These are phyloP conservation scores for Colletotrichum neosansevieriae DNA, from an alignment of 2,329 filamentous ascomycete species.

Conservation along the genomic window DNA sequence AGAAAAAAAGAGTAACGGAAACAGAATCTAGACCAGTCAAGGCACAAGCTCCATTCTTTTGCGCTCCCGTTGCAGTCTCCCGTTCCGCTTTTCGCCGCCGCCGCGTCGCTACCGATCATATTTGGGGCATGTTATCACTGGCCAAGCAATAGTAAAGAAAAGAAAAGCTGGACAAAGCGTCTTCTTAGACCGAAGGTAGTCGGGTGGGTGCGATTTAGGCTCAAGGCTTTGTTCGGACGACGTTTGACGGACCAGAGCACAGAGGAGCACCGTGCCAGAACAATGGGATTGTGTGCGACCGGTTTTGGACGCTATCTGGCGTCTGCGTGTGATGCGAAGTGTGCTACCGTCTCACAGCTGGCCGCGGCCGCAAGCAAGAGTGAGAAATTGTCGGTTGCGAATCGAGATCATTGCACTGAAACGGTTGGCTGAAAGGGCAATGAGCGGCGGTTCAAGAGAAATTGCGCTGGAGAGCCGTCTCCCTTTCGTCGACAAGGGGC, in stretches of 20 bases:
- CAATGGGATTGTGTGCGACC: slow-evolving; percentile 33
- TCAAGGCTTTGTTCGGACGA: slow-evolving; percentile 30
- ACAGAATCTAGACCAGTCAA: neutral
- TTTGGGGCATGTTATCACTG: slow-evolving; percentile 20
- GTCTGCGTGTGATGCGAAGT: neutral
- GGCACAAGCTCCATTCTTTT: slow-evolving; percentile 26
- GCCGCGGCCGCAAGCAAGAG: neutral
- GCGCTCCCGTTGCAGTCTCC: slow-evolving; percentile 17
- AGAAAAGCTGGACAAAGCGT: slow-evolving; percentile 26
- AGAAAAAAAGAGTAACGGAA: slow-evolving; percentile 3
- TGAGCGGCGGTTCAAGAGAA: slow-evolving; percentile 11
- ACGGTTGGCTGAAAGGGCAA: neutral
- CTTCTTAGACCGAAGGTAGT: slow-evolving; percentile 9
- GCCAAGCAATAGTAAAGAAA: neutral
- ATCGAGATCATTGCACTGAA: neutral
- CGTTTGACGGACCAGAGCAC: slow-evolving; percentile 9
- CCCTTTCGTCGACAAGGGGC: slow-evolving; percentile 5
- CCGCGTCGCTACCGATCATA: slow-evolving; percentile 38
- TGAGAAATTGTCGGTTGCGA: neutral
- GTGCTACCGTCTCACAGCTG: slow-evolving; percentile 10
- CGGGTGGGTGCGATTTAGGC: slow-evolving; percentile 31
- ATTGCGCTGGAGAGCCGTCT: no score
- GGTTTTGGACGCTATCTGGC: slow-evolving; percentile 17
- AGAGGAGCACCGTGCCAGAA: slow-evolving; percentile 20
- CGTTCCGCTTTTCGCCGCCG: slow-evolving; percentile 31